Evolutionary conservation across 805 yeast species (phyloP).

Genomic region (Candida orba): DNA sequence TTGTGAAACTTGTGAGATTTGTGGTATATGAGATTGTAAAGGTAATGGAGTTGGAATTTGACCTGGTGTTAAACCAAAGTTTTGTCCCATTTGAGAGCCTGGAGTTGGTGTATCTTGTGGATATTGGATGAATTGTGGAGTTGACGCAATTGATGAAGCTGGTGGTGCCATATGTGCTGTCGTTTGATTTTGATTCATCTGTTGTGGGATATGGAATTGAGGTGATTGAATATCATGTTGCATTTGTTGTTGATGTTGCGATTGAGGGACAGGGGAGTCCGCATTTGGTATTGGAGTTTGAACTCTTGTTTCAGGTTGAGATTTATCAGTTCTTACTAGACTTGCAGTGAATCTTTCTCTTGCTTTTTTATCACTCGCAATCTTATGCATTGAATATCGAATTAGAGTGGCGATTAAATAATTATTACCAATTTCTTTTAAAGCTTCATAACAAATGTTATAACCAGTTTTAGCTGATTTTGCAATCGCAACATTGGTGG

Average conservation of each 20-base stretch:
- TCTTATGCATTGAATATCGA: conserved; percentile 39
- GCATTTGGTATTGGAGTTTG: conserved; percentile 2
- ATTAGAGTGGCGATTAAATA: conserved; percentile 49
- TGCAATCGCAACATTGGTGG: conserved; percentile 28
- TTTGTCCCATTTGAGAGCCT: conserved; percentile 4
- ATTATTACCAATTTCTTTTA: conserved; percentile 38
- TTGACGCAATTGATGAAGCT: not conserved
- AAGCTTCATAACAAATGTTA: conserved; percentile 25
- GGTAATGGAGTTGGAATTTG: conserved; percentile 3
- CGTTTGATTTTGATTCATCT: not conserved
- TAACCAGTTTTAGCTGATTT: conserved; percentile 31
- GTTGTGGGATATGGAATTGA: not conserved
- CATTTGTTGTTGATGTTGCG: not conserved
- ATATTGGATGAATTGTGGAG: conserved; percentile 3
- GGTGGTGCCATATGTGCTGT: not conserved
- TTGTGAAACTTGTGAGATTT: not conserved
- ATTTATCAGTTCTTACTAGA: conserved; percentile 13
- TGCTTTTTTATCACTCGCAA: conserved; percentile 28
- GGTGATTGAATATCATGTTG: not conserved
- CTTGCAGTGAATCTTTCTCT: conserved; percentile 16
- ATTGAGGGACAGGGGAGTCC: not conserved
- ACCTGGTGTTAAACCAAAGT: conserved; percentile 4
- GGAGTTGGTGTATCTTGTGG: conserved; percentile 3
- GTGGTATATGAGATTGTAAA: conserved; percentile 2
- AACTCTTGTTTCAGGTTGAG: conserved; percentile 12